Evolutionary conservation across 768 basidiomycete genomes (phyloP).

Genomic region (Hypholoma sublateritium): DNA sequence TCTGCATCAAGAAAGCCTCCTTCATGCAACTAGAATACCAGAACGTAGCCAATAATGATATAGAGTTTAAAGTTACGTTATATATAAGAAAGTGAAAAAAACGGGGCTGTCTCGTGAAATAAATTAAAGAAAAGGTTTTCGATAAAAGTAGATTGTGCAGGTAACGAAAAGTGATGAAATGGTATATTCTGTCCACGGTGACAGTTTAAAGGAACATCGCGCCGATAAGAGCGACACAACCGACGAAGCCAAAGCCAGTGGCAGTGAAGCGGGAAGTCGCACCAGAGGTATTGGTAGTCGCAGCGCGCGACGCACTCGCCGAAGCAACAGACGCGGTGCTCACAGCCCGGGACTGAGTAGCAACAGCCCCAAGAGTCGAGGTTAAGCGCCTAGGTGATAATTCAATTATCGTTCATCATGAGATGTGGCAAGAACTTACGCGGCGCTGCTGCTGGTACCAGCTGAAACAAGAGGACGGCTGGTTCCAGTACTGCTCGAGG

Average conservation of each 20-base stretch:
- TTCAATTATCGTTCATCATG: neutral
- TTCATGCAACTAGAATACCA: too few relatives aligned
- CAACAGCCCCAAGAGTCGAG: constrained; percentile 9
- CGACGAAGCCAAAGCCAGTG: constrained; percentile 17
- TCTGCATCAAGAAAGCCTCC: too few relatives aligned
- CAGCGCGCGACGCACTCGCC: constrained; percentile 7
- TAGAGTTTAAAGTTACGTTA: too few relatives aligned
- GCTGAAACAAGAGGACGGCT: neutral
- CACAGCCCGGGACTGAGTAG: constrained; percentile 6
- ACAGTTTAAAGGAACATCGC: constrained; percentile 14
- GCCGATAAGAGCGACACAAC: constrained; percentile 20
- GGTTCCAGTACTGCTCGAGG: neutral
- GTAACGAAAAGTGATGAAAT: neutral
- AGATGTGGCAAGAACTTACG: neutral
- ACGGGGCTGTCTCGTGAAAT: too few relatives aligned
- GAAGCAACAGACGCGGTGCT: constrained; percentile 4
- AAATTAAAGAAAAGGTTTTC: neutral
- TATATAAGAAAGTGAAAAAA: too few relatives aligned
- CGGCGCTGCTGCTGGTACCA: constrained; percentile 2
- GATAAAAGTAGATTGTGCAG: neutral
- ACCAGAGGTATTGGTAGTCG: constrained; percentile 15
- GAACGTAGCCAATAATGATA: too few relatives aligned
- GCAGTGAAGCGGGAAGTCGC: constrained; percentile 12
- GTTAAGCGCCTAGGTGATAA: constrained; percentile 1
- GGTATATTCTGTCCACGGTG: neutral